Conservation (phyloP, 2,329 filamentous ascomycete species). For the Nothopassalora personata region DNA sequence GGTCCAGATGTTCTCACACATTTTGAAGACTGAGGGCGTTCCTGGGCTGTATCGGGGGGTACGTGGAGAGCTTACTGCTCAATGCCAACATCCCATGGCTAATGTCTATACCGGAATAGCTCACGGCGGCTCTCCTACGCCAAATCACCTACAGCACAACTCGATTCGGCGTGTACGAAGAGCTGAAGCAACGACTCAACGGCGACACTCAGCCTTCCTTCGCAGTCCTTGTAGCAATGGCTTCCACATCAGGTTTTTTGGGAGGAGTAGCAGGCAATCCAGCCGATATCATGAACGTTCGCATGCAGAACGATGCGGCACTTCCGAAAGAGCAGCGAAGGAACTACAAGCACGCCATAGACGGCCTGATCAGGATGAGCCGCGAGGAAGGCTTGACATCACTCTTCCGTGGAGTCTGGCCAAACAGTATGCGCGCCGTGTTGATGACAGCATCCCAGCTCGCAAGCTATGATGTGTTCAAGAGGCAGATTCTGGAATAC, state of each 20-base stretch:
- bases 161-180: conserved; percentile 93
- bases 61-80: conserved; percentile 20
- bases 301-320: conserved; percentile 91
- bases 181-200: conserved; percentile 70
- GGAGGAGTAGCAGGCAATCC: conserved; percentile 90
- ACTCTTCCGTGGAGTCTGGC: conserved; percentile 80
- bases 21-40: conserved; percentile 70
- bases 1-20: conserved; percentile 77
- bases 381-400: conserved; percentile 69
- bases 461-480: conserved; percentile 79
- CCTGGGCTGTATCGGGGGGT: conserved; percentile 79
- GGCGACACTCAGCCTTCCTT: conserved; percentile 57
- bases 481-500: conserved; percentile 60
- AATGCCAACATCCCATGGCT: neutral
- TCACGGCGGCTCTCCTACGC: conserved; percentile 86
- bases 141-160: conserved; percentile 93
- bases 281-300: conserved; percentile 92
- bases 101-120: conserved; percentile 36
- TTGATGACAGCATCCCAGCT: conserved; percentile 83
- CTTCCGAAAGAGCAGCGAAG: conserved; percentile 67
- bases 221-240: conserved; percentile 68
- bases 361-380: conserved; percentile 83
- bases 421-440: conserved; percentile 74
- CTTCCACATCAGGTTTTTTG: conserved; percentile 75
- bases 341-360: conserved; percentile 83